Percentiles rank a stretch among this genome's conserved stretches.
Evolutionary conservation across 495 filamentous ascomycete genomes (phyloP).

Genomic region (Cercophora newfieldiana): DNA sequence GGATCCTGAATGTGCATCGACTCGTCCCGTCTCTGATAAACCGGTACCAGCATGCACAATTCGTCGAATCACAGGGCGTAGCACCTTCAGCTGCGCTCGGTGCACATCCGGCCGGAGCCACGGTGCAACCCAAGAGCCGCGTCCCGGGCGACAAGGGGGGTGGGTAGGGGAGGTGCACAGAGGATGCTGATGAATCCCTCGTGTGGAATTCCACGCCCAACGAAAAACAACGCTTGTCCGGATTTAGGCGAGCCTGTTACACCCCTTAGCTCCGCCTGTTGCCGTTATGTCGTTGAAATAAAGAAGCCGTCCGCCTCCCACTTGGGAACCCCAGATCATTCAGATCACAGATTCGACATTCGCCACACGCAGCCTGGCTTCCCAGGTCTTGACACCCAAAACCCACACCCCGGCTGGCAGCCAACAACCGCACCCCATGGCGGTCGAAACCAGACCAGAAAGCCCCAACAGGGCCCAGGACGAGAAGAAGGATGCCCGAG

Average conservation of each 20-base stretch:
- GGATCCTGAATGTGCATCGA: not conserved
- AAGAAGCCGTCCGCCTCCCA: not conserved
- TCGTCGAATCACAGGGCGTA: not conserved
- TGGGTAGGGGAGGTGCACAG: not conserved
- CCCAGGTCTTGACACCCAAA: not conserved
- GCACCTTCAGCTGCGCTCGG: not conserved
- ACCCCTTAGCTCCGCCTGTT: not conserved
- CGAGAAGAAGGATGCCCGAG: not conserved
- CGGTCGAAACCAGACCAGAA: not conserved
- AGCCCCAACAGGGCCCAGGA: not conserved
- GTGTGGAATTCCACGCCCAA: not conserved
- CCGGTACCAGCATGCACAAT: not conserved
- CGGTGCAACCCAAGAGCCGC: not conserved
- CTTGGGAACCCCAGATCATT: not conserved
- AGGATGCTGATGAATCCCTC: not conserved
- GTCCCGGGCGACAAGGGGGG: not conserved
- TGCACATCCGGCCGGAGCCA: not conserved
- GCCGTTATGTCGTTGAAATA: not conserved
- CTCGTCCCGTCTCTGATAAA: not conserved
- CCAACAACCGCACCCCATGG: too few relatives aligned
- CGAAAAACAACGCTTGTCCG: not conserved
- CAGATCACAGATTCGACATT: not conserved
- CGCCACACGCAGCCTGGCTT: not conserved
- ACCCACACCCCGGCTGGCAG: not conserved
- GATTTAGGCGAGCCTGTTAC: not conserved